Conservation (phyloP, 305 asterid species). For the Ajuga reptans region DNA sequence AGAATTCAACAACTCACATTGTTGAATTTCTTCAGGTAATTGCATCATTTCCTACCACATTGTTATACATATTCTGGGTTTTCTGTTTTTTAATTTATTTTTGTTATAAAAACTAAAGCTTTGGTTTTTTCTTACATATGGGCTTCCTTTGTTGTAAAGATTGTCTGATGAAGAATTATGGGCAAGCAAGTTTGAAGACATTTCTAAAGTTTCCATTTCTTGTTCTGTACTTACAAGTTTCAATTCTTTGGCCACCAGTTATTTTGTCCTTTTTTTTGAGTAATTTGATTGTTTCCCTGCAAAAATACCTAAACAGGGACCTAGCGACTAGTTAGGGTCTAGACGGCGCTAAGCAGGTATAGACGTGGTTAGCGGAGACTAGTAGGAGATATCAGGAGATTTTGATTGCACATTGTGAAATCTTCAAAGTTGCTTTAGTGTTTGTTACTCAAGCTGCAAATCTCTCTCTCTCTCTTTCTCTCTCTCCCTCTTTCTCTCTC, state of each 20-base stretch:
- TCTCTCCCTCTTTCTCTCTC: background rate
- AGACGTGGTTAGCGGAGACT: no score
- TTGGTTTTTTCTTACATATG: background rate
- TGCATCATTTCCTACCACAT: constrained; percentile 22
- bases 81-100: background rate
- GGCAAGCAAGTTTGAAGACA: constrained; percentile 17
- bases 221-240: constrained; percentile 14
- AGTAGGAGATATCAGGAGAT: no score
- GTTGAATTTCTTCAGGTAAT: constrained; percentile 7
- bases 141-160: constrained; percentile 22
- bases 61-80: constrained; percentile 10
- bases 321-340: no score
- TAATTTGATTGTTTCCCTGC: constrained; percentile 24
- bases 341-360: no score
- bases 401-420: constrained; percentile 20
- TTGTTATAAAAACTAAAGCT: background rate
- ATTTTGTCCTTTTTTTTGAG: constrained; percentile 24
- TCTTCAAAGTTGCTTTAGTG: constrained; percentile 20
- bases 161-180: constrained; percentile 15
- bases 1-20: constrained; percentile 11
- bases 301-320: constrained; percentile 19
- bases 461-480: background rate
- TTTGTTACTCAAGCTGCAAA: background rate
- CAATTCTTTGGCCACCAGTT: constrained; percentile 24
- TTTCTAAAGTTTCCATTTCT: constrained; percentile 19